Percentiles rank a stretch among this genome's conserved stretches.
Conservation (phyloP, 306 rosid genomes). For the Cicer judaicum region DNA sequence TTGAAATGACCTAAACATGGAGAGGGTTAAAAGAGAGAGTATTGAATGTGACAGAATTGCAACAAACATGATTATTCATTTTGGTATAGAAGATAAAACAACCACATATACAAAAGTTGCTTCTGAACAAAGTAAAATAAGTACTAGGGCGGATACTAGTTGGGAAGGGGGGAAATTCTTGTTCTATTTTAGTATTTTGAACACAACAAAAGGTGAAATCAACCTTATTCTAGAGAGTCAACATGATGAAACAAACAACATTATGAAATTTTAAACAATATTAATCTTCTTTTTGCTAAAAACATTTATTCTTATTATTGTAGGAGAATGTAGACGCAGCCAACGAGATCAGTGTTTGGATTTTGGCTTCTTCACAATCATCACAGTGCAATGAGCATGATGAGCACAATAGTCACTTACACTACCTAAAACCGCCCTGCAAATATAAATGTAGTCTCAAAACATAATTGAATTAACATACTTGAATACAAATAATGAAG, state of each 20-base stretch:
- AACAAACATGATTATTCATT: background rate
- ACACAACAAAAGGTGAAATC: background rate
- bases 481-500: background rate
- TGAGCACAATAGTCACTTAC: conserved; percentile 87
- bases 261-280: conserved; percentile 1
- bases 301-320: conserved; percentile 30
- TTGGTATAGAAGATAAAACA: background rate
- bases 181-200: conserved; percentile 1
- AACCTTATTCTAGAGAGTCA: conserved; percentile 17
- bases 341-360: conserved; percentile 42
- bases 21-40: background rate
- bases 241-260: background rate
- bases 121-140: background rate
- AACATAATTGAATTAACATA: background rate
- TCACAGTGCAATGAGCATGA: conserved; percentile 78
- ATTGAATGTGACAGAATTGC: background rate
- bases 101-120: background rate
- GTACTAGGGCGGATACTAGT: background rate
- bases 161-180: background rate
- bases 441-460: conserved; percentile 14
- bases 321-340: background rate
- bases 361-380: conserved; percentile 88
- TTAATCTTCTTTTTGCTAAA: background rate
- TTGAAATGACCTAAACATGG: too few species aligned
- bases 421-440: conserved; percentile 83